Evolutionary conservation across 192 early-diverging fungal genomes (phyloP).

Genomic region (Polychytrium aggregatum): DNA sequence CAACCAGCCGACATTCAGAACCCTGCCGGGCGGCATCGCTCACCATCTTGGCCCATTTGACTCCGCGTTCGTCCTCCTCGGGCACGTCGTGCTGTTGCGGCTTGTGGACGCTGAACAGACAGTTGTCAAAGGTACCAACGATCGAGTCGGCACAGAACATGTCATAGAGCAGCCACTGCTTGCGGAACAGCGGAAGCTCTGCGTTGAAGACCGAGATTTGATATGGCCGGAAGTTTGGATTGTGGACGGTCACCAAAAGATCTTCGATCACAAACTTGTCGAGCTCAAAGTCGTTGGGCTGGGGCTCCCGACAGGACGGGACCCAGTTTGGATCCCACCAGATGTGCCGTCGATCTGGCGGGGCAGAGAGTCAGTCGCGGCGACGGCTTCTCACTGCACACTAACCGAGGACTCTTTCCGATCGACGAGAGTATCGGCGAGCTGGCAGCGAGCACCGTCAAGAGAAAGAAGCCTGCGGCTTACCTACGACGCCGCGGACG

Average conservation of each 20-base stretch:
- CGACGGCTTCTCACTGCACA: too few species aligned
- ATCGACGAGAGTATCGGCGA: too few species aligned
- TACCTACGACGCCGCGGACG: slow-evolving; percentile 71
- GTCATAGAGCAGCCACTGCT: slow-evolving; percentile 91
- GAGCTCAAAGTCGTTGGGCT: slow-evolving; percentile 76
- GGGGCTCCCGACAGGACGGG: slow-evolving; percentile 45
- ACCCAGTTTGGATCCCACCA: slow-evolving; percentile 61
- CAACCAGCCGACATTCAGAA: slow-evolving; percentile 1
- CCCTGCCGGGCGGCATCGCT: not conserved
- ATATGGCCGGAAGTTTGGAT: slow-evolving; percentile 78
- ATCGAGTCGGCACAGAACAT: slow-evolving; percentile 75
- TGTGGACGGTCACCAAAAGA: slow-evolving; percentile 73
- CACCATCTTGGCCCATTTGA: slow-evolving; percentile 38
- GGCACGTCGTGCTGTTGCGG: slow-evolving; percentile 54
- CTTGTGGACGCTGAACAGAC: slow-evolving; percentile 83
- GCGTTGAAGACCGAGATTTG: slow-evolving; percentile 79
- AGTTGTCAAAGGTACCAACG: slow-evolving; percentile 89
- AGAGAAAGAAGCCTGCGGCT: not conserved
- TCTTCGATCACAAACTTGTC: slow-evolving; percentile 75
- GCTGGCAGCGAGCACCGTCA: too few species aligned
- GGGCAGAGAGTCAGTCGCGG: too few species aligned
- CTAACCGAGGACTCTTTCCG: too few species aligned
- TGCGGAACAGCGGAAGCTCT: slow-evolving; percentile 67
- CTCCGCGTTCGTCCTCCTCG: not conserved
- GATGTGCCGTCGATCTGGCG: slow-evolving; percentile 71